Evolutionary conservation across 768 basidiomycete species (phyloP), one percentile per base, ranked within the genome.

Genomic region (Podaxis pistillaris): DNA sequence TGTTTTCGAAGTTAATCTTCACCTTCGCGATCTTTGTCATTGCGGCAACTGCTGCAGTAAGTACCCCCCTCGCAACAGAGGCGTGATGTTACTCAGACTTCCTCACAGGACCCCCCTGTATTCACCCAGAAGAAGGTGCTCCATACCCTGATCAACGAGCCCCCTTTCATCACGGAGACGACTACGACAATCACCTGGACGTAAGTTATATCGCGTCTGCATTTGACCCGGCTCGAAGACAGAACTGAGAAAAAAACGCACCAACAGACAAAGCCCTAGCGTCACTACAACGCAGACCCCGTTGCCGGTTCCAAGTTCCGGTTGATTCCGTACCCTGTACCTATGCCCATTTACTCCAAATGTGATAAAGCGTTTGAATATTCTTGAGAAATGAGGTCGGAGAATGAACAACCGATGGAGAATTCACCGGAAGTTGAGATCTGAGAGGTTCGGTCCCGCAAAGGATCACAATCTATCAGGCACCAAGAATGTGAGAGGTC

Each of bases 121-220:
- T 59, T 59, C 19, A 59, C 58, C 12, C 58, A 59, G 17, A n/a
- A 59, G 30, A 38, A 51, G 19, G 49, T 59, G 9, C 36, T 59
- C 22, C 47, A 59, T 40, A 26, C 30, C 13, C 19, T 59, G 11
- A 26, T 59, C 11, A 24, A 19, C 13, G 22, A 49, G 8, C 47
- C 58, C 8, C 57, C 57, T 15, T 58, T 58, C 28, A 50, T 59
- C 11, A 51, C 49, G 8, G 58, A 28, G 28, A 51, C 58, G 2
- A 59, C 58, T 36, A 59, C 49, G 19, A 59, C 58, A 13, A 51
- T 59, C 7, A 49, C 52, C 9, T 59, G 49, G 58, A 59, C 58
- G 58, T 52, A 13, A 59, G 58, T 40, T 9, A 37, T 12, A 7
- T 33, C 8, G 33, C 9, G 8, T 33, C 33, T 33, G 22, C 15